Evolutionary conservation across 1,284 basidiomycete species (phyloP).

Genomic region (Rugosomyces carneus): DNA sequence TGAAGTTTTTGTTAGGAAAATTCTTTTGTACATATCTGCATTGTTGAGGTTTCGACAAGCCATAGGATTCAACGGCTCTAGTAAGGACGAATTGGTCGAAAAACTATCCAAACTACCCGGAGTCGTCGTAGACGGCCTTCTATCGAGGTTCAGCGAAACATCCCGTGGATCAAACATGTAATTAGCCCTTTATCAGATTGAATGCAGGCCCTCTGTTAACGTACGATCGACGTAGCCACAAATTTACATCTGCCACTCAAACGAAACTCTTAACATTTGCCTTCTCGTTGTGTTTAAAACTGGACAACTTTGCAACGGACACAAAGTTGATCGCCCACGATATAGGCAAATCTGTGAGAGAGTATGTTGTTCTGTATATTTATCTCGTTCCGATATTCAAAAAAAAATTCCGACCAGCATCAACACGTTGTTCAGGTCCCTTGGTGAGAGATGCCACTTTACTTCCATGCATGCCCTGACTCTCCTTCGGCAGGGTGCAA

Average conservation of each 20-base stretch:
- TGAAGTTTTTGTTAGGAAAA: slow-evolving; percentile 44
- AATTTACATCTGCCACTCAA: slow-evolving; percentile 64
- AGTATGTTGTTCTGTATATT: slow-evolving; percentile 39
- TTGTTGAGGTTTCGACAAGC: slow-evolving; percentile 66
- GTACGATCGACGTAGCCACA: slow-evolving; percentile 36
- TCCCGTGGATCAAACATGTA: slow-evolving; percentile 58
- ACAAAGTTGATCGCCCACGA: slow-evolving; percentile 65
- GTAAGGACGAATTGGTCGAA: slow-evolving; percentile 47
- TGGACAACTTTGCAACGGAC: slow-evolving; percentile 75
- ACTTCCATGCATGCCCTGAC: slow-evolving; percentile 6
- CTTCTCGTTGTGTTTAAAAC: slow-evolving; percentile 71
- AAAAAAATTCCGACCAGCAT: slow-evolving; percentile 32
- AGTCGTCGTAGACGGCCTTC: slow-evolving; percentile 65
- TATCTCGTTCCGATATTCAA: neutral
- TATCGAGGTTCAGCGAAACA: slow-evolving; percentile 77
- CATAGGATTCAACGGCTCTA: slow-evolving; percentile 33
- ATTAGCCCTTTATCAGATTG: slow-evolving; percentile 19
- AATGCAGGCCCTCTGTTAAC: slow-evolving; percentile 1
- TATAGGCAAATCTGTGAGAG: slow-evolving; percentile 53
- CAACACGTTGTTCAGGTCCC: slow-evolving; percentile 46
- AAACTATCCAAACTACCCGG: slow-evolving; percentile 56
- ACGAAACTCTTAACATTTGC: slow-evolving; percentile 72
- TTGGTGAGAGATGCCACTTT: slow-evolving; percentile 30
- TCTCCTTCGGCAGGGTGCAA: slow-evolving; percentile 52
- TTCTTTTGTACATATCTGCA: slow-evolving; percentile 72